Percentiles rank a stretch among this genome's conserved stretches.
Evolutionary conservation across 106 monocot genomes (phyloP).

Genomic region (Dendrobium huoshanense): DNA sequence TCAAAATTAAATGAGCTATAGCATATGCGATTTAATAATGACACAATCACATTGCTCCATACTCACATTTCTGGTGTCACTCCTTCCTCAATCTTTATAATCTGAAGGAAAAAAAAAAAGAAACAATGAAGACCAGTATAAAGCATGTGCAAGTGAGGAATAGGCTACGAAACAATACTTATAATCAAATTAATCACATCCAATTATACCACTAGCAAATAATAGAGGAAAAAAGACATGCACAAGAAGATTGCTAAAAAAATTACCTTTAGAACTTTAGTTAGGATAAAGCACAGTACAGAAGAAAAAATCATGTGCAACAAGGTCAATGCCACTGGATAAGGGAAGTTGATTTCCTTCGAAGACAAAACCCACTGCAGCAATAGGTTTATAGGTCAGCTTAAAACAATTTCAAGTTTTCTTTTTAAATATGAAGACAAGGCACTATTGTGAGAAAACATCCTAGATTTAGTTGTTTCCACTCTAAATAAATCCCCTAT

Average conservation of each 20-base stretch:
- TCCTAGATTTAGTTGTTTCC: not conserved
- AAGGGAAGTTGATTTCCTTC: constrained; percentile 89
- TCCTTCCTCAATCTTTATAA: constrained; percentile 81
- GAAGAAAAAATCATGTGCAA: constrained; percentile 97
- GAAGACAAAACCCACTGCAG: constrained; percentile 98
- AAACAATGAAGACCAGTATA: not conserved
- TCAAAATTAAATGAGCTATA: not conserved
- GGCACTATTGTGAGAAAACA: not conserved
- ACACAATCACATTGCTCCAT: not conserved
- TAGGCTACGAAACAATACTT: not conserved
- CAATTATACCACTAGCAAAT: constrained; percentile 6
- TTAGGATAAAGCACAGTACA: constrained; percentile 64
- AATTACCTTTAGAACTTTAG: constrained; percentile 81
- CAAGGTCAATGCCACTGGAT: constrained; percentile 86
- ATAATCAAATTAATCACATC: not conserved
- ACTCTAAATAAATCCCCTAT: not conserved
- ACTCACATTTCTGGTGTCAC: constrained; percentile 91
- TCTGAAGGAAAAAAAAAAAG: constrained; percentile 37
- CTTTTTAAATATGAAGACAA: not conserved
- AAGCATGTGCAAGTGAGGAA: not conserved
- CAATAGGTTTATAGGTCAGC: constrained; percentile 2
- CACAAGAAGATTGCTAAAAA: not conserved
- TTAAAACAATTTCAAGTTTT: not conserved
- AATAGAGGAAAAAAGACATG: constrained; percentile 1
- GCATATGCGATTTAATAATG: not conserved